Base-by-base conservation (phyloP, 2,329 filamentous ascomycete genomes). In the Sporothrix sp. region DNA sequence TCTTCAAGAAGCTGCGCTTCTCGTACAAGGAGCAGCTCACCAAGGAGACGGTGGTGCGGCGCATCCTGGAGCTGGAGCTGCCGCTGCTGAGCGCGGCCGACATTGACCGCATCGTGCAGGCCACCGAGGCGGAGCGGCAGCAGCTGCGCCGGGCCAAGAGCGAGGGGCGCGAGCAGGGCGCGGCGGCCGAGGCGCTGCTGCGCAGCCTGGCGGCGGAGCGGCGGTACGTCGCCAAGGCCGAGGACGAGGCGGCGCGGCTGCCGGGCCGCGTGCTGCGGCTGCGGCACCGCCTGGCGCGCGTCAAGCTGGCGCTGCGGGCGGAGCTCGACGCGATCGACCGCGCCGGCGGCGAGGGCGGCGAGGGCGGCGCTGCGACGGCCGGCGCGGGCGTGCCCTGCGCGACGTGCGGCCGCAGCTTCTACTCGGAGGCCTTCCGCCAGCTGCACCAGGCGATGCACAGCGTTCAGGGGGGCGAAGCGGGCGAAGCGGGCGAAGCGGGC, bases 1-100 rank as follows among this genome's bases (percentile, higher is more conserved):
- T 97, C 18, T 98, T 97, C 68, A 85, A 88, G 37, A 97, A 98
- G 70, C 76, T 97, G 35, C 87, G 91, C 59, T 97, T 97, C 72
- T 94, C 87, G 57, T 97, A 97, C 68, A 85, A 96, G 59, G 93
- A 98, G 68, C 93, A 97, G 72, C 89, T 97, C 56, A 97, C 91
- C 39, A 98, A 97, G 69, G 93, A 98, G 66, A 95, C 95, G 62
- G 97, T 96, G 66, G 83, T 98, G 50, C 87, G 89, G 58, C 84
- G 87, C 56, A 94, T 97, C 59, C 88, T 94, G 14, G 88, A 87
- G 56, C 87, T 95, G 56, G 88, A 90, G 44, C 93, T 91, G 0
- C 75, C 90, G 14, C 84, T 97, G 40, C 86, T 95, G 52, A 84
- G 84, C 36, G 79, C 83, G 38, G 78, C 82, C 59, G 90, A 97